Evolutionary conservation across 768 basidiomycete species (phyloP).

Genomic region (Dendrothele bispora): DNA sequence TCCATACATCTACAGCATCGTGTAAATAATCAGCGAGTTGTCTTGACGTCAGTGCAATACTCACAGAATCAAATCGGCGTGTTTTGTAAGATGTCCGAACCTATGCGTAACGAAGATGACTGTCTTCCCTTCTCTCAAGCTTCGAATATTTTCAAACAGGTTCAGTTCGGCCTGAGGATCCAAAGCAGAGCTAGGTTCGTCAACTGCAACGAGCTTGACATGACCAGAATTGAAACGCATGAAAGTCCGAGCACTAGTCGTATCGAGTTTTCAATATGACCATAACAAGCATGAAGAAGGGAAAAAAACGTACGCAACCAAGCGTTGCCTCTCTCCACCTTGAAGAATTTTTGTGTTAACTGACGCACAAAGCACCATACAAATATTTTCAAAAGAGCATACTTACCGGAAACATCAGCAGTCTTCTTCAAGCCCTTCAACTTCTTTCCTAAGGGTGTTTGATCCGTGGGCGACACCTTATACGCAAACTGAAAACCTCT

Average conservation of each 20-base stretch:
- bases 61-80: conserved; percentile 37
- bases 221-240: conserved; percentile 27
- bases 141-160: conserved; percentile 32
- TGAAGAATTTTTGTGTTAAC: not conserved
- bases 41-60: conserved; percentile 6
- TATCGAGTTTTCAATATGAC: not conserved
- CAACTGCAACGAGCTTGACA: conserved; percentile 39
- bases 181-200: conserved; percentile 49
- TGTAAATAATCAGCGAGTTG: not conserved
- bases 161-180: conserved; percentile 44
- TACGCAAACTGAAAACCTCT: conserved; percentile 5
- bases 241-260: conserved; percentile 26
- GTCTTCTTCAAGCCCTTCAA: conserved; percentile 21
- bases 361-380: not conserved
- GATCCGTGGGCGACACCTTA: not conserved
- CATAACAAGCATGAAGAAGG: not conserved
- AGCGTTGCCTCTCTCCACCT: conserved; percentile 30
- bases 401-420: conserved; percentile 19
- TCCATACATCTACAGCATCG: conserved; percentile 38
- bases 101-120: conserved; percentile 39
- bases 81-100: conserved; percentile 37
- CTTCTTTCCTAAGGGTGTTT: conserved; percentile 12
- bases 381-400: not conserved
- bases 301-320: conserved; percentile 24
- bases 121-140: conserved; percentile 34